Percentiles rank a stretch among this genome's conserved stretches.
Evolutionary conservation across 2,329 filamentous ascomycete genomes (phyloP).

Genomic region (Ceratocystis variospora): DNA sequence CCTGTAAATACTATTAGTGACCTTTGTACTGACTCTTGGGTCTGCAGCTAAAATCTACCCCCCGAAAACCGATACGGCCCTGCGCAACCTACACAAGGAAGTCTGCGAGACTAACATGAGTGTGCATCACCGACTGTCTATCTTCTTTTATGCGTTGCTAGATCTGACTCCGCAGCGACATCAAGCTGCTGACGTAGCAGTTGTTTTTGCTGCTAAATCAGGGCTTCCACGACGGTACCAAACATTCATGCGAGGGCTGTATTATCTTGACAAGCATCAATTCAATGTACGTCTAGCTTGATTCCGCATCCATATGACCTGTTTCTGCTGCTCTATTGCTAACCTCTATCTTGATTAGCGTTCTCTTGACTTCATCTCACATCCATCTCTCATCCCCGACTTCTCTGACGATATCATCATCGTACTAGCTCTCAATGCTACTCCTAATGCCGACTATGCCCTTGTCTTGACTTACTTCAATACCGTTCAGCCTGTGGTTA

Average conservation of each 20-base stretch:
- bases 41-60: slow-evolving; percentile 53
- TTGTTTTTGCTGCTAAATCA: slow-evolving; percentile 45
- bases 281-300: slow-evolving; percentile 39
- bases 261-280: slow-evolving; percentile 61
- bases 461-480: slow-evolving; percentile 68
- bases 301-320: no score
- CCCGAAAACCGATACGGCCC: slow-evolving; percentile 51
- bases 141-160: slow-evolving; percentile 72
- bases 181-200: slow-evolving; percentile 34
- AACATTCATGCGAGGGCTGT: slow-evolving; percentile 69
- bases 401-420: slow-evolving; percentile 73
- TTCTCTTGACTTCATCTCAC: slow-evolving; percentile 62
- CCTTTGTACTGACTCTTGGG: neutral
- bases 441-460: slow-evolving; percentile 47
- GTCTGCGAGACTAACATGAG: slow-evolving; percentile 52
- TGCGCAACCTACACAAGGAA: slow-evolving; percentile 55
- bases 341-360: slow-evolving; percentile 28
- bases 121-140: slow-evolving; percentile 64
- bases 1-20: neutral
- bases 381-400: slow-evolving; percentile 65
- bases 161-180: slow-evolving; percentile 46
- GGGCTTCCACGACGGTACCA: slow-evolving; percentile 63
- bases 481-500: slow-evolving; percentile 59
- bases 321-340: neutral
- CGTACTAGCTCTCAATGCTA: slow-evolving; percentile 48